These are phyloP conservation scores for Clonostachys byssicola DNA, from an alignment of 2,329 filamentous ascomycete genomes.

Conservation along the genomic window DNA sequence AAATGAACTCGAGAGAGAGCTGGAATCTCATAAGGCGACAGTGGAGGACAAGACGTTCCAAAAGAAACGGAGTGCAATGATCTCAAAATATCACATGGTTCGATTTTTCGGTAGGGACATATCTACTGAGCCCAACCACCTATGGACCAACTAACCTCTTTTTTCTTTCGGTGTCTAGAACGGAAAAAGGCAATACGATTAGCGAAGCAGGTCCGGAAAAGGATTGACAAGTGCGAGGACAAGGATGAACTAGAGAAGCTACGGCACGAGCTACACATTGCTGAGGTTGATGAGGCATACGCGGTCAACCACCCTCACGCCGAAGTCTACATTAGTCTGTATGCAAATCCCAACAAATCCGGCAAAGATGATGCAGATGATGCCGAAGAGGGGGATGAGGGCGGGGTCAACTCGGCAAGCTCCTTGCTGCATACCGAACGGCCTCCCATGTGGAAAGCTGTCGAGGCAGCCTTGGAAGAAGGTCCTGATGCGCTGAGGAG, in stretches of 20 bases:
- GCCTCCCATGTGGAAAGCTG: conserved; percentile 61
- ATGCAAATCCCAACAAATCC: conserved; percentile 23
- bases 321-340: conserved; percentile 66
- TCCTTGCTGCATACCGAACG: conserved; percentile 35
- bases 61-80: conserved; percentile 64
- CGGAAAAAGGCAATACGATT: conserved; percentile 68
- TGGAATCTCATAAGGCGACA: conserved; percentile 62
- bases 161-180: conserved; percentile 35
- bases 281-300: conserved; percentile 73
- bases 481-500: conserved; percentile 46
- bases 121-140: neutral
- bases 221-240: conserved; percentile 46
- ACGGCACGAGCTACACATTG: conserved; percentile 57
- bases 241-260: conserved; percentile 46
- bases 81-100: conserved; percentile 77
- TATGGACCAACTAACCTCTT: neutral
- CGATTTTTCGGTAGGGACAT: conserved; percentile 67
- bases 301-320: conserved; percentile 67
- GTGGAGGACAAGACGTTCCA: conserved; percentile 55
- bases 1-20: conserved; percentile 67
- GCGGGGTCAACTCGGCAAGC: too few relatives aligned
- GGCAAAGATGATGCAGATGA: conserved; percentile 34
- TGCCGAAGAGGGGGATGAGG: conserved; percentile 31
- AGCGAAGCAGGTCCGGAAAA: conserved; percentile 60
- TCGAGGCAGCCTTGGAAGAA: conserved; percentile 61